Evolutionary conservation across 75 land plant species (phyloP).

Genomic region (Pinus albicaulis): DNA sequence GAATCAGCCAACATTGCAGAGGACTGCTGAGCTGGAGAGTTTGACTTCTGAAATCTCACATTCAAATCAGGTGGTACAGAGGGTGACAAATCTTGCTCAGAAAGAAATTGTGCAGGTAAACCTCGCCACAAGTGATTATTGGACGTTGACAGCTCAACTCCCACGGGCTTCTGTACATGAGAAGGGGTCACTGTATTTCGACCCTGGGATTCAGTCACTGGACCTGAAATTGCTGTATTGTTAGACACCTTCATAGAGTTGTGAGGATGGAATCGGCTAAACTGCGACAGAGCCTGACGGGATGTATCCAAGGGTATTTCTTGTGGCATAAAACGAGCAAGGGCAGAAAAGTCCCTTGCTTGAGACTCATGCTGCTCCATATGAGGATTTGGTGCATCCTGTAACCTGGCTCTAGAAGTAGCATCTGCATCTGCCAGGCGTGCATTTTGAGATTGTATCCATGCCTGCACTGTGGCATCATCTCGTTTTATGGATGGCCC

Average conservation of each 20-base stretch:
- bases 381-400: not conserved
- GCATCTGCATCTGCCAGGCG: slow-evolving; percentile 1
- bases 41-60: slow-evolving; percentile 49
- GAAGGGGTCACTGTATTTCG: slow-evolving; percentile 22
- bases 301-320: slow-evolving; percentile 8
- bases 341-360: not conserved
- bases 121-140: slow-evolving; percentile 34
- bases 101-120: slow-evolving; percentile 27
- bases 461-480: slow-evolving; percentile 7
- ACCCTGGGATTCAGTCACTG: slow-evolving; percentile 17
- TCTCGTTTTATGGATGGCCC: slow-evolving; percentile 9
- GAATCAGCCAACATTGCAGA: slow-evolving; percentile 49
- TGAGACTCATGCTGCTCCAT: slow-evolving; percentile 6
- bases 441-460: slow-evolving; percentile 9
- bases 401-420: slow-evolving; percentile 2
- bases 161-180: slow-evolving; percentile 12
- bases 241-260: slow-evolving; percentile 14
- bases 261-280: slow-evolving; percentile 16
- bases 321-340: slow-evolving; percentile 3
- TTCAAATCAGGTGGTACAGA: slow-evolving; percentile 71
- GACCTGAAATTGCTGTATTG: slow-evolving; percentile 1
- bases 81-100: slow-evolving; percentile 28
- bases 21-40: slow-evolving; percentile 50
- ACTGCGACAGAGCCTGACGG: slow-evolving; percentile 16
- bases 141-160: slow-evolving; percentile 32